Base-by-base conservation (phyloP, 2,329 filamentous ascomycete species). In the Aspergillus eucalypticola region DNA sequence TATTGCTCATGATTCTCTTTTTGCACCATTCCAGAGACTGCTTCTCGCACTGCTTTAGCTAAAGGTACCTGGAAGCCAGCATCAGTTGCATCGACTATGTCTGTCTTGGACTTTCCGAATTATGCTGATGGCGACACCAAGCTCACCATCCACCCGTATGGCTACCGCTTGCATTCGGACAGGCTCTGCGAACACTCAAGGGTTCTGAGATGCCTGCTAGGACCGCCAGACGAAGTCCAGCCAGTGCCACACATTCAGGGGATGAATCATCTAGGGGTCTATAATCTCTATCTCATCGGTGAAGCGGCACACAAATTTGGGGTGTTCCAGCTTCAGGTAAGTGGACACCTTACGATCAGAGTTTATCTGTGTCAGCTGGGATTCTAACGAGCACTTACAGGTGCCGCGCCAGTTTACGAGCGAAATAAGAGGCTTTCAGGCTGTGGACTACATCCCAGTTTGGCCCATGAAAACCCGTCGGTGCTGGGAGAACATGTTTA, bases 111-210 rank as follows among this genome's bases (percentile, higher is more conserved):
- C 7, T 79, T 79, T 49, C 78, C 77, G 1, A 35, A 66, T 4
- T 80, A 74, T 63, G 32, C 56, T 25, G 76, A 78, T 49, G 78
- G 75, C 38, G 76, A 81, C 60, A 75, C 79, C 23, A 65, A 69
- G 44, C 66, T 81, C 61, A 58, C 72, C 56, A 68, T 81, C 60
- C 69, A 72, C 15, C 62, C 72, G 10, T 70, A 75, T 54, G 66
- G 71, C 44, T 80, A 77, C 62, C 68, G 71, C 25, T 69, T 81
- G 2, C 78, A 81, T 66, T 73, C 75, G 8, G 51, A 19, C 5
- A 25, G 58, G 35, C 49, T 65, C 4, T 49, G 15, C 17, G 19
- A 19, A 32, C 38, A 21, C 32, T 66, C 64, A 3, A 53, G 44
- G 2, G 25, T 32, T 5, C 35, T 66, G 17, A 55, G 39, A 38